Conservation (phyloP, 495 filamentous ascomycete species). For the Penicillium antarcticum region DNA sequence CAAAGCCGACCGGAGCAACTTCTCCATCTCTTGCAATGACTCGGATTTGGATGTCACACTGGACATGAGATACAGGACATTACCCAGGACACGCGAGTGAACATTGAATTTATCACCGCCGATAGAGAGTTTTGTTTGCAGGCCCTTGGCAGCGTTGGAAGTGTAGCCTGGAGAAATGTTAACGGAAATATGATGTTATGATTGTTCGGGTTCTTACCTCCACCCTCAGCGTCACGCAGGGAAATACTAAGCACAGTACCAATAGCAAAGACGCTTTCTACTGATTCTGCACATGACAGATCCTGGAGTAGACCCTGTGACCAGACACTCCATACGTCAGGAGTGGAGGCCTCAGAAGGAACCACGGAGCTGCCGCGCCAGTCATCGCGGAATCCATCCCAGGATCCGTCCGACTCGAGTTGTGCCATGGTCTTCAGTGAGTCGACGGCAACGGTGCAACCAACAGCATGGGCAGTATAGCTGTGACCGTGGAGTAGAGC, state of each 20-base stretch:
- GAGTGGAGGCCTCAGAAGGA: constrained; percentile 2
- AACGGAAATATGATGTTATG: neutral
- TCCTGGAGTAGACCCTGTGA: constrained; percentile 49
- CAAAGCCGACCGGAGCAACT: constrained; percentile 22
- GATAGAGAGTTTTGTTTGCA: constrained; percentile 53
- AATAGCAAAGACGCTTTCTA: constrained; percentile 65
- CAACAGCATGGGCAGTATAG: constrained; percentile 76
- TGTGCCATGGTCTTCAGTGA: constrained; percentile 52
- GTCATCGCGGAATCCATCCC: constrained; percentile 44
- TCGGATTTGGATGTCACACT: constrained; percentile 55
- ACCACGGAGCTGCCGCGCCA: constrained; percentile 26
- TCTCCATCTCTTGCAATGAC: constrained; percentile 49
- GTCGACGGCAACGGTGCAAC: constrained; percentile 66
- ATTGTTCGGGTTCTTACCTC: constrained; percentile 31
- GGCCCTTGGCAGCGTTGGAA: constrained; percentile 56
- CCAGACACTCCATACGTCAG: constrained; percentile 67
- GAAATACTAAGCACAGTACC: constrained; percentile 69
- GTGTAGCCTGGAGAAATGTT: constrained; percentile 52
- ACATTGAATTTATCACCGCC: constrained; percentile 50
- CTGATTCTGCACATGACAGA: constrained; percentile 48
- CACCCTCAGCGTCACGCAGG: constrained; percentile 45
- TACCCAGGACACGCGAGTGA: constrained; percentile 71
- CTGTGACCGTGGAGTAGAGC: constrained; percentile 77
- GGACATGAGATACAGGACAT: constrained; percentile 76
- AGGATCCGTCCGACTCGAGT: constrained; percentile 51